These are phyloP conservation scores for Dunaliella sp. DNA, from an alignment of 139 green algal species.

Conservation along the genomic window DNA sequence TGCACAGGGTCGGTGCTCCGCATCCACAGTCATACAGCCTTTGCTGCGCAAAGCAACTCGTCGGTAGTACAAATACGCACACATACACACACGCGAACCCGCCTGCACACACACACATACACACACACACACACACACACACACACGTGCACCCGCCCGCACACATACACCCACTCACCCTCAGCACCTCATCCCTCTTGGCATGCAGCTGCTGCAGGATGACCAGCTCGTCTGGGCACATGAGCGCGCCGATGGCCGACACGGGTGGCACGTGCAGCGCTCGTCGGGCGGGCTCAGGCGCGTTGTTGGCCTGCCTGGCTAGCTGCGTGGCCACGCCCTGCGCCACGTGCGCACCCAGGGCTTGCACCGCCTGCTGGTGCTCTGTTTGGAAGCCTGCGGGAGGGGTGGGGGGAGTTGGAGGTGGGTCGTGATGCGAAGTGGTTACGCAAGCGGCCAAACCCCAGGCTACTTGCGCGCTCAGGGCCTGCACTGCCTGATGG, in stretches of 20 bases:
- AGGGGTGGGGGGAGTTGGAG: background rate
- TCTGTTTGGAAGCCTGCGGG: background rate
- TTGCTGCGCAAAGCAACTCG: too few species aligned
- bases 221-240: constrained; percentile 42
- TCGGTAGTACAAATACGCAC: too few species aligned
- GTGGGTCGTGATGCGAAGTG: too few species aligned
- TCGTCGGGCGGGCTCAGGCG: background rate
- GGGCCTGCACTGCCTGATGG: background rate
- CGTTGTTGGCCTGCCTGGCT: background rate
- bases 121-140: background rate
- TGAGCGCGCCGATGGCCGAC: constrained; percentile 25
- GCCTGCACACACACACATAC: background rate
- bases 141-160: background rate
- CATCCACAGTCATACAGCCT: too few species aligned
- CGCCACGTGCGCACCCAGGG: background rate
- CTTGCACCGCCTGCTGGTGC: background rate
- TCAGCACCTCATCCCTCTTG: constrained; percentile 27
- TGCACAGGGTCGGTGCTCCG: too few species aligned
- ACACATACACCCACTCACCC: background rate
- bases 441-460: background rate
- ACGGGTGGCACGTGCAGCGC: background rate
- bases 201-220: constrained; percentile 38
- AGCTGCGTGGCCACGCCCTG: constrained; percentile 18
- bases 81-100: too few species aligned
- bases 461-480: constrained; percentile 2